These are phyloP conservation scores for Phyllosticta capitalensis DNA, from an alignment of 2,329 filamentous ascomycete genomes.

Conservation along the genomic window DNA sequence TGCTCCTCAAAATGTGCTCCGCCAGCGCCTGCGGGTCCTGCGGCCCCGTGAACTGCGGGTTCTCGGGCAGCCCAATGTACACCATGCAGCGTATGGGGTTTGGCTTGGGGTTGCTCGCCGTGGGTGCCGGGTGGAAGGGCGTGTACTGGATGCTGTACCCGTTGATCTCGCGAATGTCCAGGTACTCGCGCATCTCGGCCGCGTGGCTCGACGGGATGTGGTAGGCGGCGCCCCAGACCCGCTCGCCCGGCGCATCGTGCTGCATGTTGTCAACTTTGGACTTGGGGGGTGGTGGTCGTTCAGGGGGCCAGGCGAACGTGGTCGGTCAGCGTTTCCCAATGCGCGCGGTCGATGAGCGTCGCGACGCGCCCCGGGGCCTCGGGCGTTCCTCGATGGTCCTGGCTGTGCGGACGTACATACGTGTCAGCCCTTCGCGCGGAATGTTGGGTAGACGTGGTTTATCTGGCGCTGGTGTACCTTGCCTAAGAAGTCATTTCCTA, in stretches of 20 bases:
- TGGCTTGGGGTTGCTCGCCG: conserved; percentile 23
- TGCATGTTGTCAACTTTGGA: conserved; percentile 40
- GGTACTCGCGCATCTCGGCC: conserved; percentile 73
- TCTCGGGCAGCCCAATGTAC: conserved; percentile 89
- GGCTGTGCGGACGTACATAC: conserved; percentile 50
- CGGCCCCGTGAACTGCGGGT: conserved; percentile 81
- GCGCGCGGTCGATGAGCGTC: conserved; percentile 75
- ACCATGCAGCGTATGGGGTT: conserved; percentile 50
- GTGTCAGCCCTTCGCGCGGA: background rate
- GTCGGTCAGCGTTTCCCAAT: conserved; percentile 67
- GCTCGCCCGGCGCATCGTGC: conserved; percentile 42
- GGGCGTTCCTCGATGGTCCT: conserved; percentile 91
- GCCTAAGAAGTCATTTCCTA: conserved; percentile 17
- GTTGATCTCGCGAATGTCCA: conserved; percentile 95
- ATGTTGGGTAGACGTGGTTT: background rate
- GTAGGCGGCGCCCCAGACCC: conserved; percentile 88
- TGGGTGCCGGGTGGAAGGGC: conserved; percentile 58
- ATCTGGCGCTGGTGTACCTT: conserved; percentile 19
- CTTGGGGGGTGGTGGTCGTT: conserved; percentile 12
- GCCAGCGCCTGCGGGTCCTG: conserved; percentile 72
- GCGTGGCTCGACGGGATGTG: conserved; percentile 66
- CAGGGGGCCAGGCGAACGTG: conserved; percentile 40
- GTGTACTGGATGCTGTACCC: conserved; percentile 92
- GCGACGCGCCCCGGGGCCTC: conserved; percentile 82
- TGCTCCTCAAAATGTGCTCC: conserved; percentile 65